phyloP scores from a whole-genome alignment of 768 basidiomycete species.

The Tulasnella sp. region DNA sequence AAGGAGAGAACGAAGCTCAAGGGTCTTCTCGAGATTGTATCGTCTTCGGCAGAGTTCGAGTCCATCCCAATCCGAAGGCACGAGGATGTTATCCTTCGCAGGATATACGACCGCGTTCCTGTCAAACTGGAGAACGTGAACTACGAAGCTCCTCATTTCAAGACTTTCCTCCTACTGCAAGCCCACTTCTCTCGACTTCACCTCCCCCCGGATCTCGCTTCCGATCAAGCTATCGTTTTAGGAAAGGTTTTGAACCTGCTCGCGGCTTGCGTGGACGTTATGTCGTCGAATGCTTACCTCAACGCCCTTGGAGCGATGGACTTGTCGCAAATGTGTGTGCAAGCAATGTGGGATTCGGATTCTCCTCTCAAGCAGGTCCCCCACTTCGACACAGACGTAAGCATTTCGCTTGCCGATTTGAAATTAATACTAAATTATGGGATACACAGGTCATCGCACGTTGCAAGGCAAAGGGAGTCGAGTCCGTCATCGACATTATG shows the following conservation, averaged over 20 bases:
- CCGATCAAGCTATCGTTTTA: constrained; percentile 85
- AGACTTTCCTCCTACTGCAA: constrained; percentile 94
- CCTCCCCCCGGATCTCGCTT: constrained; percentile 89
- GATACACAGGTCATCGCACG: constrained; percentile 69
- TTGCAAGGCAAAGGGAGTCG: constrained; percentile 79
- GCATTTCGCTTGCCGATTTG: constrained; percentile 36
- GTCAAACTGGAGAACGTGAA: constrained; percentile 82
- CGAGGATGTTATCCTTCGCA: constrained; percentile 80
- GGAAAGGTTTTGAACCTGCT: constrained; percentile 89
- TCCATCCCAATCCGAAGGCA: constrained; percentile 91
- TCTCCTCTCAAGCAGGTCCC: constrained; percentile 95
- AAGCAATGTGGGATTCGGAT: constrained; percentile 97
- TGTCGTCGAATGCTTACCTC: constrained; percentile 96
- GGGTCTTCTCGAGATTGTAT: constrained; percentile 94
- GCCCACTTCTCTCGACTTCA: constrained; percentile 95
- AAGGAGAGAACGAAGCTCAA: constrained; percentile 97
- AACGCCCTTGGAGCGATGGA: constrained; percentile 97
- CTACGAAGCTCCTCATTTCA: constrained; percentile 96
- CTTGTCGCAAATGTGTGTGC: constrained; percentile 97
- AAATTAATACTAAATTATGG: neutral
- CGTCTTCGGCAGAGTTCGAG: constrained; percentile 97
- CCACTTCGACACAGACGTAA: constrained; percentile 88
- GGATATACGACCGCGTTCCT: constrained; percentile 94
- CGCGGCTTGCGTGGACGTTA: constrained; percentile 95
- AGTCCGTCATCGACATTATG: constrained; percentile 96